Evolutionary conservation across 805 yeast species (phyloP).

Genomic region (Sungouiella thailandica): DNA sequence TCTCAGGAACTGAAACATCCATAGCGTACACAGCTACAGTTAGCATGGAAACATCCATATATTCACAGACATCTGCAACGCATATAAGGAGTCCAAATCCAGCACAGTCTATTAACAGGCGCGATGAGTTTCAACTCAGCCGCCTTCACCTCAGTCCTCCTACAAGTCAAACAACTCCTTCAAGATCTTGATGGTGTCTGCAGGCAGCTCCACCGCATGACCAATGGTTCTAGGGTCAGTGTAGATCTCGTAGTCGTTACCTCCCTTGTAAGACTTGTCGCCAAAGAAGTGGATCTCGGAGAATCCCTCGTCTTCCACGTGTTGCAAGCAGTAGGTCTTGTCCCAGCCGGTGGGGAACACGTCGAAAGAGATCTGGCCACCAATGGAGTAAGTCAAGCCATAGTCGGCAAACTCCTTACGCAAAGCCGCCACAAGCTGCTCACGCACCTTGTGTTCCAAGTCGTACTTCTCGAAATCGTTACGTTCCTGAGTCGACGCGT

Average conservation of each 20-base stretch:
- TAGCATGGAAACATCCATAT: too few species aligned
- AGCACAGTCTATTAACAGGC: too few species aligned
- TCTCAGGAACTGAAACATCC: too few species aligned
- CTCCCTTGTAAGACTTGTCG: slow-evolving; percentile 95
- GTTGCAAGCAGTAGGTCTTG: slow-evolving; percentile 95
- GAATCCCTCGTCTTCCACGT: slow-evolving; percentile 81
- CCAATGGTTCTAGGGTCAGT: slow-evolving; percentile 90
- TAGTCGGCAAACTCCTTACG: slow-evolving; percentile 77
- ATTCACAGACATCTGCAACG: too few species aligned
- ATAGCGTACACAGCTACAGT: too few species aligned
- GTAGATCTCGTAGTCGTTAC: slow-evolving; percentile 98
- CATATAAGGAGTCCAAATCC: too few species aligned
- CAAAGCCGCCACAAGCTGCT: slow-evolving; percentile 77
- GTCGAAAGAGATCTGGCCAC: slow-evolving; percentile 98
- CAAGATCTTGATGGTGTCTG: slow-evolving; percentile 80
- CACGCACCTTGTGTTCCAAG: slow-evolving; percentile 74
- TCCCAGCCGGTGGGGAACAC: slow-evolving; percentile 99
- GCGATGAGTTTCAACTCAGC: too few species aligned
- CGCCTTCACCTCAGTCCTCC: too few species aligned
- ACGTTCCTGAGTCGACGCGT: slow-evolving; percentile 92
- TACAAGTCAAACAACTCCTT: slow-evolving; percentile 70
- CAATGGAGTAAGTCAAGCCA: slow-evolving; percentile 92
- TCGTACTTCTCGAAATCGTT: slow-evolving; percentile 87
- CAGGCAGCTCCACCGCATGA: slow-evolving; percentile 87
- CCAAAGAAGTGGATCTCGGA: slow-evolving; percentile 94